Percentiles rank a stretch among this genome's conserved stretches.
Conservation (phyloP, 2,329 filamentous ascomycete species). For the Dactylonectria macrodidyma region DNA sequence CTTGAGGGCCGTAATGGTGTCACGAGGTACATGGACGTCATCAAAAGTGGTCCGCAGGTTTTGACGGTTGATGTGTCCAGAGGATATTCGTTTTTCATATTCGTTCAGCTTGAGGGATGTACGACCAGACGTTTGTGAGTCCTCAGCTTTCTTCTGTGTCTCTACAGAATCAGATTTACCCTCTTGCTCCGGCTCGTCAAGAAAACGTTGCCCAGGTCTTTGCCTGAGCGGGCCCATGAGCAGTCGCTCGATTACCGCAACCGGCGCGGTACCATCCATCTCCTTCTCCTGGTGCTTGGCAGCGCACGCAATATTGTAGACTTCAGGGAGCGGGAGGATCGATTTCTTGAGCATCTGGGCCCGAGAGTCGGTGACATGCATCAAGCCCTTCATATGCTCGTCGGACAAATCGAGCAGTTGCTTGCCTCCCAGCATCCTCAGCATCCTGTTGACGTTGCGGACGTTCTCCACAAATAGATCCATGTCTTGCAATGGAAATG, state of each 20-base stretch:
- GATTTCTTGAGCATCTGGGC: conserved; percentile 52
- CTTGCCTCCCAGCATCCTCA: conserved; percentile 54
- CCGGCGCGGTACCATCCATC: conserved; percentile 38
- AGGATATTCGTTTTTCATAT: conserved; percentile 86
- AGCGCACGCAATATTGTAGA: conserved; percentile 56
- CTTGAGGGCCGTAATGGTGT: conserved; percentile 89
- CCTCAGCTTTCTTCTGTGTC: conserved; percentile 49
- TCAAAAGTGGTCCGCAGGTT: conserved; percentile 90
- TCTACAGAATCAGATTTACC: conserved; percentile 41
- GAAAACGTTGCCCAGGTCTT: conserved; percentile 49
- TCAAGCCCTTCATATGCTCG: conserved; percentile 44
- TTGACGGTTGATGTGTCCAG: conserved; percentile 84
- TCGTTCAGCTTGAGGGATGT: conserved; percentile 70
- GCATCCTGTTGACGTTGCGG: conserved; percentile 63
- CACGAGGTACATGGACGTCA: conserved; percentile 85
- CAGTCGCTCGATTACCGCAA: conserved; percentile 51
- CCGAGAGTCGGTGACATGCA: conserved; percentile 46
- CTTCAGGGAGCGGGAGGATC: conserved; percentile 56
- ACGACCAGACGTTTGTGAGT: conserved; percentile 48
- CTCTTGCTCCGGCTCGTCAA: conserved; percentile 49
- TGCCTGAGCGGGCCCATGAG: conserved; percentile 52
- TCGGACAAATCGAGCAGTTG: conserved; percentile 44
- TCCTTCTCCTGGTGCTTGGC: conserved; percentile 47
- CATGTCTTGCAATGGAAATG: conserved; percentile 50
- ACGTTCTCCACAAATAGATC: conserved; percentile 64